A percentile compares a stretch with the other conserved stretches of the same genome.
Conservation (phyloP, 2,329 filamentous ascomycete genomes). For the Pezicula carpinea region DNA sequence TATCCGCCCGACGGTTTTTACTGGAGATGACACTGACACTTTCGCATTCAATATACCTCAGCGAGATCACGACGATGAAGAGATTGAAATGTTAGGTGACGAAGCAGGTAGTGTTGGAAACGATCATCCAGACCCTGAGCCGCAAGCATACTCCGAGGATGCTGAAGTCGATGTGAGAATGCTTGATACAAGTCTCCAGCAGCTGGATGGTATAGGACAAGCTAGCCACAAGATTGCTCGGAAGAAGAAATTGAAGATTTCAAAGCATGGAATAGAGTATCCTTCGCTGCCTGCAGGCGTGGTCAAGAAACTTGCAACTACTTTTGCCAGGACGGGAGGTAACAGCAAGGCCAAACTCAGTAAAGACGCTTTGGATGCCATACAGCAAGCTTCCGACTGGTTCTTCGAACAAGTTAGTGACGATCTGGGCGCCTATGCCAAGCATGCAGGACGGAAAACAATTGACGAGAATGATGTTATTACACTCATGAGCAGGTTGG, state of each 20-base stretch:
- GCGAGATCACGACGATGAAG: conserved; percentile 18
- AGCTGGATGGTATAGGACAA: conserved; percentile 2
- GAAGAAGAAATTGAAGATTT: conserved; percentile 54
- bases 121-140: conserved; percentile 16
- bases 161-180: conserved; percentile 11
- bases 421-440: conserved; percentile 73
- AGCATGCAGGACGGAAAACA: conserved; percentile 76
- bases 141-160: not conserved
- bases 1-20: conserved; percentile 19
- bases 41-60: conserved; percentile 28
- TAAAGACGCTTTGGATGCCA: conserved; percentile 67
- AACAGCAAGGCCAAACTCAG: conserved; percentile 64
- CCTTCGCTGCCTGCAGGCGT: conserved; percentile 68
- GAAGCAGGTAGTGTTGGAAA: conserved; percentile 19
- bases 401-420: conserved; percentile 86
- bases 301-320: conserved; percentile 69
- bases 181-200: conserved; percentile 13
- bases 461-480: conserved; percentile 83
- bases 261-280: conserved; percentile 69
- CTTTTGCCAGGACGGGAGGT: conserved; percentile 63
- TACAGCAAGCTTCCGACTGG: conserved; percentile 81
- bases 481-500: conserved; percentile 77
- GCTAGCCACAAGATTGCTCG: conserved; percentile 20
- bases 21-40: conserved; percentile 27
- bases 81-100: conserved; percentile 19